phyloP scores from a whole-genome alignment of 2,329 filamentous ascomycete species.

The Venturia carpophila region DNA sequence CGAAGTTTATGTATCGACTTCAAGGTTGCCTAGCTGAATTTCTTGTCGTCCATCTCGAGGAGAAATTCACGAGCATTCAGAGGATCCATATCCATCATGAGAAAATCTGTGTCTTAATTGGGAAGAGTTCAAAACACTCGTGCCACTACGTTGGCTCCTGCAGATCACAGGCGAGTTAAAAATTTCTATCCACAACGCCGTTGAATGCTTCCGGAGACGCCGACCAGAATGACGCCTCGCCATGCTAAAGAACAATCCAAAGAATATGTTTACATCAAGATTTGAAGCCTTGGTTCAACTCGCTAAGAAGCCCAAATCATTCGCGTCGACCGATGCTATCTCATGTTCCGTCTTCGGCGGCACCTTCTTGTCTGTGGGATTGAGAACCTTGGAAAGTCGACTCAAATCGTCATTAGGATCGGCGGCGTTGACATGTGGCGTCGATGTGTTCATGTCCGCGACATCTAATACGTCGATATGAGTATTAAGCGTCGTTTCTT shows the following conservation, averaged over 20 bases:
- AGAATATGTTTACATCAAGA: neutral
- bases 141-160: too few relatives aligned
- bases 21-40: too few relatives aligned
- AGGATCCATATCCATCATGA: too few relatives aligned
- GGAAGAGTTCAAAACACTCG: too few relatives aligned
- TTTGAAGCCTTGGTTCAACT: neutral
- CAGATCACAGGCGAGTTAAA: too few relatives aligned
- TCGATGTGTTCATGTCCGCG: neutral
- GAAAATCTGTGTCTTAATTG: too few relatives aligned
- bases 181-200: neutral
- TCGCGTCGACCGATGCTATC: neutral
- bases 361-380: neutral
- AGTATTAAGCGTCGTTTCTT: neutral
- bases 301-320: conserved; percentile 2
- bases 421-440: conserved; percentile 6
- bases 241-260: neutral
- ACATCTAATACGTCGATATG: conserved; percentile 17
- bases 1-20: too few relatives aligned
- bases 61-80: too few relatives aligned
- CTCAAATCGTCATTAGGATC: conserved; percentile 16
- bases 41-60: too few relatives aligned
- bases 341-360: neutral
- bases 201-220: neutral
- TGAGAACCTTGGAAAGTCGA: conserved; percentile 14
- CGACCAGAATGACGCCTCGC: neutral